phyloP scores from a whole-genome alignment of 108 stramenopile genomes.

The Stephanodiscus triporus region DNA sequence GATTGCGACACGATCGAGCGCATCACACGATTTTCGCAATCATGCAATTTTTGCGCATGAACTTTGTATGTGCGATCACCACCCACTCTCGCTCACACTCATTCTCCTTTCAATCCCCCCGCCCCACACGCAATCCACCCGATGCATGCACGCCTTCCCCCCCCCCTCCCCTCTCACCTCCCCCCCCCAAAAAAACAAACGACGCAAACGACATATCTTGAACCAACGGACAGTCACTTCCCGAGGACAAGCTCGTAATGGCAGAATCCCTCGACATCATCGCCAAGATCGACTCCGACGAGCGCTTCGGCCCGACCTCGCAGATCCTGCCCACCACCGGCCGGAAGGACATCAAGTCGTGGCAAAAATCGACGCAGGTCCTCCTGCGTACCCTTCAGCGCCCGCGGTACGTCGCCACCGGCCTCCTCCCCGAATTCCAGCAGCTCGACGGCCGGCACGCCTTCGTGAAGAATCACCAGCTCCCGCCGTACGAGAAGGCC shows the following conservation, averaged over 20 bases:
- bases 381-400: constrained; percentile 87
- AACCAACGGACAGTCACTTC: constrained; percentile 46
- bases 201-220: not conserved
- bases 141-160: not conserved
- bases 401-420: constrained; percentile 94
- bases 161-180: not conserved
- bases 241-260: constrained; percentile 86
- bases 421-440: constrained; percentile 91
- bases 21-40: not conserved
- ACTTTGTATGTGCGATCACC: not conserved
- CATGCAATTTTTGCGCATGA: not conserved
- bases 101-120: not conserved
- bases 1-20: no score
- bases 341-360: constrained; percentile 90
- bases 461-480: constrained; percentile 88
- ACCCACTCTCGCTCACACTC: not conserved
- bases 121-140: not conserved
- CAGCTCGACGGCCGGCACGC: constrained; percentile 89
- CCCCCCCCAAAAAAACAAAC: not conserved
- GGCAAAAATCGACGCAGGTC: constrained; percentile 88
- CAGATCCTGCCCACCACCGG: constrained; percentile 69
- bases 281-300: constrained; percentile 82
- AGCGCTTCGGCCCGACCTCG: constrained; percentile 84
- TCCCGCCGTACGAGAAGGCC: constrained; percentile 89
- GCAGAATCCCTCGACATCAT: constrained; percentile 96